Conservation (phyloP, 2,329 filamentous ascomycete species). For the Fusarium begoniae region DNA sequence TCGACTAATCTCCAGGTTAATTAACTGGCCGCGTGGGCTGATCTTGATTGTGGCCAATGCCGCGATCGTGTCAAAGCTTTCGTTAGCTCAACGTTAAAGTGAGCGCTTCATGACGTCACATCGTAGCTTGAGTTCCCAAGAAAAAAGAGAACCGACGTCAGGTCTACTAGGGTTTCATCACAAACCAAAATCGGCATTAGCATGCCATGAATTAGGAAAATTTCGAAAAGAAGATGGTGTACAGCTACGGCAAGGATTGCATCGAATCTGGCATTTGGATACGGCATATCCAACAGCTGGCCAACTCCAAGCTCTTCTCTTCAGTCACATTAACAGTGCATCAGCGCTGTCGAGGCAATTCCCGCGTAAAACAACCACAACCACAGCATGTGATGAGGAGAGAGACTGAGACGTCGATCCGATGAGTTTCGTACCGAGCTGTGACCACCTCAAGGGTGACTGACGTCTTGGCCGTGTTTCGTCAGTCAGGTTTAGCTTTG, state of each 20-base stretch:
- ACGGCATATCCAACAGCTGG: neutral
- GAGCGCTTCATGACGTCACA: conserved; percentile 42
- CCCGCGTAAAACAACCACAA: conserved; percentile 8
- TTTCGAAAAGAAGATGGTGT: conserved; percentile 21
- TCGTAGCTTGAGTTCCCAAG: neutral
- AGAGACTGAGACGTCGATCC: conserved; percentile 18
- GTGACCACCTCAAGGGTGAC: conserved; percentile 20
- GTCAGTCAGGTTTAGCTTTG: conserved; percentile 29
- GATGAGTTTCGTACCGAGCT: neutral
- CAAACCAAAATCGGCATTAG: conserved; percentile 21
- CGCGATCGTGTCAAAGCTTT: conserved; percentile 30
- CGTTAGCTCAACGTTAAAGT: conserved; percentile 23
- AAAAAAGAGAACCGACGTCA: conserved; percentile 27
- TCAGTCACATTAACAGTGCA: neutral
- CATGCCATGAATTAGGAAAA: conserved; percentile 30
- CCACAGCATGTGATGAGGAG: conserved; percentile 16
- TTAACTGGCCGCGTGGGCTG: conserved; percentile 15
- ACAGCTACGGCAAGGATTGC: neutral
- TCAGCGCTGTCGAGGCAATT: conserved; percentile 5
- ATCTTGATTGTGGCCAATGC: conserved; percentile 29
- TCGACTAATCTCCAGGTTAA: conserved; percentile 1
- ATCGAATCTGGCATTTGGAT: neutral
- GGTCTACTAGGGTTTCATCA: conserved; percentile 1
- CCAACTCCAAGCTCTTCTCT: neutral
- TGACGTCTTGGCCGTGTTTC: conserved; percentile 36